Conservation (phyloP, 148 eudicot genomes). For the Talinum fruticosum region DNA sequence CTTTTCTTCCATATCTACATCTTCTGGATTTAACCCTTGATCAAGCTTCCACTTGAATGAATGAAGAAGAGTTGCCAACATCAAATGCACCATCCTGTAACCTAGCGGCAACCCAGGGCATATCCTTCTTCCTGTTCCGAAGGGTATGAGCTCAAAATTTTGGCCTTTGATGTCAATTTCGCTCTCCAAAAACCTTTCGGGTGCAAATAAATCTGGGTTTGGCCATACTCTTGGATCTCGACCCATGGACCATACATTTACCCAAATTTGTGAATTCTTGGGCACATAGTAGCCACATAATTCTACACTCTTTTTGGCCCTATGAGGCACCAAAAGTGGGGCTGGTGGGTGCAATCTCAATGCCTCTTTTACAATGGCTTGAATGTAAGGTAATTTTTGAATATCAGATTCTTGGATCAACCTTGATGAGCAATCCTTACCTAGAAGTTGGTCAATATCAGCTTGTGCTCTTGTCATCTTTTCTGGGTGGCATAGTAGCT, state of each 20-base stretch:
- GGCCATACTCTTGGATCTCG: slow-evolving; percentile 26
- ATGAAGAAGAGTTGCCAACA: slow-evolving; percentile 18
- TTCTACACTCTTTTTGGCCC: slow-evolving; percentile 10
- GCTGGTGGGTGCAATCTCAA: slow-evolving; percentile 29
- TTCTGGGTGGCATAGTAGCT: slow-evolving; percentile 21
- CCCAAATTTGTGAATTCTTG: slow-evolving; percentile 22
- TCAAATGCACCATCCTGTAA: slow-evolving; percentile 15
- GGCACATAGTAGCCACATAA: slow-evolving; percentile 24
- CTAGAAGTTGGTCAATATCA: slow-evolving; percentile 20
- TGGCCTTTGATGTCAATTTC: slow-evolving; percentile 17
- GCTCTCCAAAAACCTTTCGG: slow-evolving; percentile 29
- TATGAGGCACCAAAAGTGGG: slow-evolving; percentile 29
- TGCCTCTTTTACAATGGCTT: slow-evolving; percentile 28
- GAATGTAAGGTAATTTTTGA: slow-evolving; percentile 24
- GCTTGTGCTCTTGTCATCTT: slow-evolving; percentile 26
- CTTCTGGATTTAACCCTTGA: slow-evolving; percentile 15
- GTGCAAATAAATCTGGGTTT: slow-evolving; percentile 15
- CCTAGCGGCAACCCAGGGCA: slow-evolving; percentile 19
- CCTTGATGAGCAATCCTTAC: neutral
- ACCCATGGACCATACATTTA: slow-evolving; percentile 29
- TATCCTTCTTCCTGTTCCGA: slow-evolving; percentile 30
- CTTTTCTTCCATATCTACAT: slow-evolving; percentile 26
- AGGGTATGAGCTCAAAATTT: slow-evolving; percentile 33
- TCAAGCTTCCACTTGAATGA: slow-evolving; percentile 32
- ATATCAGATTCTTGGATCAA: slow-evolving; percentile 28